Evolutionary conservation across 1,284 basidiomycete genomes (phyloP).

Genomic region (Cryptococcus hybrid): DNA sequence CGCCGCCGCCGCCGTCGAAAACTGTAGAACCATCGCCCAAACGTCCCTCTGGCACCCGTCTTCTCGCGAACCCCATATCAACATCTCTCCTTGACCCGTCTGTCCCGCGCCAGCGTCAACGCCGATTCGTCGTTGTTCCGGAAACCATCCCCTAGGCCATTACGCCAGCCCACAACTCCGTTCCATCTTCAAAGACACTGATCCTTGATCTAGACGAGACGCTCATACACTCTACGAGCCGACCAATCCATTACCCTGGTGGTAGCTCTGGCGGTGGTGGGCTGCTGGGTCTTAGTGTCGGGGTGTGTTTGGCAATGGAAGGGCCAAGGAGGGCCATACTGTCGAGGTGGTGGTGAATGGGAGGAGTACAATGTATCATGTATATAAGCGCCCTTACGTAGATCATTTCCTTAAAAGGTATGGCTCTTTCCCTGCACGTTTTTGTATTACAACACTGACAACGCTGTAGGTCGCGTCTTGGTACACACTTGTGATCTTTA

Average conservation of each 20-base stretch:
- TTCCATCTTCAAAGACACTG: constrained; percentile 80
- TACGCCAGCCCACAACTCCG: constrained; percentile 54
- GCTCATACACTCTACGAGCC: constrained; percentile 92
- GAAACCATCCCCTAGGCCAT: constrained; percentile 5
- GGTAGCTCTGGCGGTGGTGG: constrained; percentile 51
- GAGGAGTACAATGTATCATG: constrained; percentile 89
- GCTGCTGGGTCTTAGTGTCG: constrained; percentile 61
- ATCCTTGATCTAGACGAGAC: constrained; percentile 98
- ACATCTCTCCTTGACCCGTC: constrained; percentile 42
- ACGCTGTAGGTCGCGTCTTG: constrained; percentile 79
- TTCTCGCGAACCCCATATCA: constrained; percentile 44
- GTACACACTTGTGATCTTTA: constrained; percentile 99
- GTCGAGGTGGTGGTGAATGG: constrained; percentile 95
- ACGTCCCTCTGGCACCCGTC: constrained; percentile 12
- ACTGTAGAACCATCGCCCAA: constrained; percentile 1
- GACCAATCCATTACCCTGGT: constrained; percentile 58
- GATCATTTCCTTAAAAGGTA: constrained; percentile 75
- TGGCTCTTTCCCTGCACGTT: not conserved
- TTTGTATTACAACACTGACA: too few relatives aligned
- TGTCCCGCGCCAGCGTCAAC: constrained; percentile 33
- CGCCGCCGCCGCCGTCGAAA: constrained; percentile 6
- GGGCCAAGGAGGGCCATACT: constrained; percentile 65
- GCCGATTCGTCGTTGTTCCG: constrained; percentile 15
- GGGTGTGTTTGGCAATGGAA: constrained; percentile 54
- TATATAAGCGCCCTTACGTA: constrained; percentile 96